Base-by-base conservation (phyloP, 2,329 filamentous ascomycete genomes). In the Pseudocercospora pini-densiflorae region DNA sequence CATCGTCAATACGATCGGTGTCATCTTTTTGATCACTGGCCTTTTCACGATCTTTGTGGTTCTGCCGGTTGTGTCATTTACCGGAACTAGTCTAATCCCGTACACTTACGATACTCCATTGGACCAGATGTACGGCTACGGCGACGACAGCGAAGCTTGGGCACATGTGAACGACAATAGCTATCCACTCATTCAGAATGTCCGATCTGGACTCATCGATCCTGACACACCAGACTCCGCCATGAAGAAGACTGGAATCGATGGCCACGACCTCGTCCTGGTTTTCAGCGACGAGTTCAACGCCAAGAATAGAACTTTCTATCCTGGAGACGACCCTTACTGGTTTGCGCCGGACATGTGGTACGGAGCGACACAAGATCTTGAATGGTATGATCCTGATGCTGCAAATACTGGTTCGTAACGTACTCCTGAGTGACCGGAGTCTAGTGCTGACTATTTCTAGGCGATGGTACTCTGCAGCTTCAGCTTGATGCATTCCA, bases 401-500 rank as follows among this genome's bases (percentile, higher is more conserved):
- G 84, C 84, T 3, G 80, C 83, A 23, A 85, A 83, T 5, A 86
- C 84, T 10, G 75, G 74, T 74, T 61, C 40, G 72, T 68, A 24
- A 19, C 7, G 2, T 1, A 16, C n/a, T 9, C 47, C 19, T 33
- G 4, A 6, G n/a, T 40, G 8, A 5, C 10, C 24, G 7, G 2
- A 14, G 55, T 19, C 16, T 21, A 29, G 5, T 19, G 51, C 59
- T 68, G 59, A 68, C 36, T 29, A 14, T 49, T 24, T 49, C 19
- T 55, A 49, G 65, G 62, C 8, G 69, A 65, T 45, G 70, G 70
- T 19, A 85, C 63, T 76, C 76, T 60, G 73, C 86, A 89, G 73
- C 79, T 92, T 59, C 83, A 84, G 54, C 90, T 92, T 71, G 88
- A 90, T 73, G 82, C 84, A 6, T 90, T 89, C 74, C 78, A 85